Percentiles rank a stretch among this genome's conserved stretches.
phyloP scores from a whole-genome alignment of 805 yeast species.

The Gaillardinia entomophila region DNA sequence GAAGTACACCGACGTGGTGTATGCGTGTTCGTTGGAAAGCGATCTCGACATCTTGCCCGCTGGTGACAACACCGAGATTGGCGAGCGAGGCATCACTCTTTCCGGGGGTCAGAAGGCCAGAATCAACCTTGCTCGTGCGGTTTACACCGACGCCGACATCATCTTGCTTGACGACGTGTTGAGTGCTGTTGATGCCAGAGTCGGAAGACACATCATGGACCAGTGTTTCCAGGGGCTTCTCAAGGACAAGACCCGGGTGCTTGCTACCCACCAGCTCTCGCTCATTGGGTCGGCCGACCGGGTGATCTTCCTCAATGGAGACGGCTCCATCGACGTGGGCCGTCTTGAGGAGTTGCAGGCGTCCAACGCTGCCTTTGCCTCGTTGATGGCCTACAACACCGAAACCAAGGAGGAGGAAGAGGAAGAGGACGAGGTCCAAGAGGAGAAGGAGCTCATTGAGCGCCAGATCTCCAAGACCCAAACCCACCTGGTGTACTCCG shows the following conservation, averaged over 20 bases:
- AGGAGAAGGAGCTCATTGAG: constrained; percentile 3
- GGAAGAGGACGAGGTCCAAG: constrained; percentile 5
- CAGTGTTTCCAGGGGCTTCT: constrained; percentile 60
- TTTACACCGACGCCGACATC: constrained; percentile 63
- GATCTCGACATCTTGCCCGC: constrained; percentile 66
- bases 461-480: constrained; percentile 12
- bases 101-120: constrained; percentile 92
- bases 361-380: constrained; percentile 29
- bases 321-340: constrained; percentile 58
- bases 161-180: constrained; percentile 72
- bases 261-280: constrained; percentile 82
- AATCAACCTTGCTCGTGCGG: constrained; percentile 72
- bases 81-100: constrained; percentile 78
- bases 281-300: constrained; percentile 65
- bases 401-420: constrained; percentile 12
- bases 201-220: constrained; percentile 72
- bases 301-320: constrained; percentile 62
- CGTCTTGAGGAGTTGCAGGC: constrained; percentile 47
- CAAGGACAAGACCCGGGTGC: constrained; percentile 54
- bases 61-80: constrained; percentile 76
- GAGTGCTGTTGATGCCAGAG: constrained; percentile 83
- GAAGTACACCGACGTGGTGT: constrained; percentile 49
- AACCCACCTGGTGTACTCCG: constrained; percentile 13
- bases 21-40: constrained; percentile 60
- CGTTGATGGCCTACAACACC: constrained; percentile 34